Conservation (phyloP, 2,329 filamentous ascomycete species). For the Verticillium nonalfalfae region DNA sequence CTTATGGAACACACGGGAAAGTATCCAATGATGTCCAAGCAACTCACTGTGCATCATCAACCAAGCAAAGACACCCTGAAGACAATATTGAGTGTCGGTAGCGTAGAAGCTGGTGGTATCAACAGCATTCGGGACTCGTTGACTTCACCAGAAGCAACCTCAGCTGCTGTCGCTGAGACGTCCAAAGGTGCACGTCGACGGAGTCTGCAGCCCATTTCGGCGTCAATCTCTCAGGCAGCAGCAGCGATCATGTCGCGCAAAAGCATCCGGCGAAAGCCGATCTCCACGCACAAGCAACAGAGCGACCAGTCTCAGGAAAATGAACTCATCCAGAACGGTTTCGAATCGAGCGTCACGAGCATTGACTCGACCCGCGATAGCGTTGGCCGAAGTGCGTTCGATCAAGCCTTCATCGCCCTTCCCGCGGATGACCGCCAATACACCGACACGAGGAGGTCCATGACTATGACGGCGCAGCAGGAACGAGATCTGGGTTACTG, state of each 20-base stretch:
- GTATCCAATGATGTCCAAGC: conserved; percentile 27
- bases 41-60: conserved; percentile 28
- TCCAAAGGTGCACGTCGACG: conserved; percentile 5
- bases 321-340: conserved; percentile 11
- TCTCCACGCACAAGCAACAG: background rate
- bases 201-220: conserved; percentile 3
- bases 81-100: conserved; percentile 44
- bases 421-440: conserved; percentile 1
- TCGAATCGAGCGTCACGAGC: conserved; percentile 13
- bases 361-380: conserved; percentile 15
- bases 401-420: conserved; percentile 15
- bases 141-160: background rate
- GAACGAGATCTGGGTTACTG: background rate
- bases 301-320: background rate
- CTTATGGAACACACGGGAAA: conserved; percentile 24
- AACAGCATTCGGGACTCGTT: background rate
- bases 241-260: conserved; percentile 9
- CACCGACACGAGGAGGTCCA: conserved; percentile 15
- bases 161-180: background rate
- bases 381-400: conserved; percentile 19
- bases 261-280: conserved; percentile 9
- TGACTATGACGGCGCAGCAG: conserved; percentile 21
- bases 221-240: conserved; percentile 7
- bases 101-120: conserved; percentile 22
- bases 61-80: conserved; percentile 41